These are phyloP conservation scores for Pulicaria dysenterica DNA, from an alignment of 129 eudicot genomes.

Conservation along the genomic window DNA sequence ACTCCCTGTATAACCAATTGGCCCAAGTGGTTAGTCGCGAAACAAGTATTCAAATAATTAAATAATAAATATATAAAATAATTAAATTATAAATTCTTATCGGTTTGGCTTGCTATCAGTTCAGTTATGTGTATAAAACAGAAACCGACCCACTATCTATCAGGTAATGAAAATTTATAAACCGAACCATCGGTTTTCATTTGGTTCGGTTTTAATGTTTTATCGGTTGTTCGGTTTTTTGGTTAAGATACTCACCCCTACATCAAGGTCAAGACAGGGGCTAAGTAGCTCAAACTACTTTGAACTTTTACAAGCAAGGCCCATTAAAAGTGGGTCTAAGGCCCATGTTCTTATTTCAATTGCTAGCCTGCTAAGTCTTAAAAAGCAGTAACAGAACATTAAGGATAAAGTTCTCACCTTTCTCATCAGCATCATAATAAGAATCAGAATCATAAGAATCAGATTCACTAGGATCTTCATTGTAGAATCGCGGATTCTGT, in stretches of 20 bases:
- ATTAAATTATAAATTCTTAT: too few relatives aligned
- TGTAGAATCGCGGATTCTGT: conserved; percentile 13
- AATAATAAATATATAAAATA: too few relatives aligned
- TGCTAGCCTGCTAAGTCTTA: neutral
- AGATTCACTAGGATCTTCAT: neutral
- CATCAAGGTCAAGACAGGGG: neutral
- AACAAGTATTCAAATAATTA: too few relatives aligned
- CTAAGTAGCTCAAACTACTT: neutral
- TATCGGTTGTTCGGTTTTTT: too few relatives aligned
- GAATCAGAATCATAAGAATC: conserved; percentile 27
- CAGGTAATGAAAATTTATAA: too few relatives aligned
- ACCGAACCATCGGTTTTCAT: too few relatives aligned
- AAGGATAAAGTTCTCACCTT: conserved; percentile 28
- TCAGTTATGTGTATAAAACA: too few relatives aligned
- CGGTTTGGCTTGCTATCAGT: too few relatives aligned
- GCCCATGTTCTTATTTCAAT: neutral
- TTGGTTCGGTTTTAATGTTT: too few relatives aligned
- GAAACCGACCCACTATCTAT: too few relatives aligned
- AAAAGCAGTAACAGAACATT: neutral
- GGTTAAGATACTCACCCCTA: too few relatives aligned
- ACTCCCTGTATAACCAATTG: conserved; percentile 23
- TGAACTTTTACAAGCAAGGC: neutral
- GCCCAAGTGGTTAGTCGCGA: conserved; percentile 18
- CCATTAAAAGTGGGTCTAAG: neutral
- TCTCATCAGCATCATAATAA: conserved; percentile 12